Conservation (phyloP, 805 yeast species). For the Yarrowia phangngaensis region DNA sequence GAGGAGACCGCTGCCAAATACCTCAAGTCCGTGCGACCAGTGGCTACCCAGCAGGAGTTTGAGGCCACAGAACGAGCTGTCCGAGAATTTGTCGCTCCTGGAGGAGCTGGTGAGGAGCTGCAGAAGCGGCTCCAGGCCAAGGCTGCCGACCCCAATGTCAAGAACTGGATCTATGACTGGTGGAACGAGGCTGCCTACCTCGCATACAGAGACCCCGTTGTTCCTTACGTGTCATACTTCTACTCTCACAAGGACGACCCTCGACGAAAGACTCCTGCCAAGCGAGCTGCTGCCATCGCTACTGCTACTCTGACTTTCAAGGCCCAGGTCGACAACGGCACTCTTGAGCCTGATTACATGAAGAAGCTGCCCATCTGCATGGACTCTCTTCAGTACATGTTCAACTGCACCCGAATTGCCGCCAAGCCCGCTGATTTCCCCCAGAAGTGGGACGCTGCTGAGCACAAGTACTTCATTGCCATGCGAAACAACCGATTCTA, state of each 20-base stretch:
- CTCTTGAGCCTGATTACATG: conserved; percentile 73
- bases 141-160: conserved; percentile 51
- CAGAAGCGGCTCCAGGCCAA: conserved; percentile 61
- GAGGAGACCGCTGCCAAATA: conserved; percentile 66
- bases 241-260: conserved; percentile 71
- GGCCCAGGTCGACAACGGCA: conserved; percentile 61
- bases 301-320: conserved; percentile 65
- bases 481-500: conserved; percentile 74
- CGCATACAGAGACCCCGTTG: conserved; percentile 89
- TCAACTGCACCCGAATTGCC: conserved; percentile 86
- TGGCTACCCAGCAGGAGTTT: conserved; percentile 49
- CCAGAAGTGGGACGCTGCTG: conserved; percentile 40
- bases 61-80: conserved; percentile 55
- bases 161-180: conserved; percentile 86
- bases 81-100: conserved; percentile 57
- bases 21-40: conserved; percentile 70
- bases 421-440: conserved; percentile 30
- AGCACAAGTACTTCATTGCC: conserved; percentile 60
- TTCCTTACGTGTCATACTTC: conserved; percentile 89
- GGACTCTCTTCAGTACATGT: conserved; percentile 89
- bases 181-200: conserved; percentile 95
- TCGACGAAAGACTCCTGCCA: conserved; percentile 39
- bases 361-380: conserved; percentile 85
- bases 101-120: conserved; percentile 62
- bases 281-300: conserved; percentile 71